Evolutionary conservation across 139 green algal genomes (phyloP).

Genomic region (Chlamydomonas sp.): DNA sequence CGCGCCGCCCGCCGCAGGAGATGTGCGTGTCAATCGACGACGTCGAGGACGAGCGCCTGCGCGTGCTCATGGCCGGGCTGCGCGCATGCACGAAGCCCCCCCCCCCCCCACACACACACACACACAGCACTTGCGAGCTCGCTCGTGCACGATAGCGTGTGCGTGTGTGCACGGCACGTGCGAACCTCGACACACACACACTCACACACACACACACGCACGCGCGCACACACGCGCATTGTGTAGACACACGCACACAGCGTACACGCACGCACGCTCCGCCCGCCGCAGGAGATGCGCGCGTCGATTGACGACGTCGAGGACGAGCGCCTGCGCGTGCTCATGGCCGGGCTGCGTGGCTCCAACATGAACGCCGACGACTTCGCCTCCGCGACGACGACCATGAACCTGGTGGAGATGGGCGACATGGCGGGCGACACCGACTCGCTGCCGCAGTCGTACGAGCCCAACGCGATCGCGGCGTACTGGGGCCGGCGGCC

Average conservation of each 20-base stretch:
- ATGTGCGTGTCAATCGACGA: slow-evolving; percentile 17
- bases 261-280: background rate
- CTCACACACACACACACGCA: background rate
- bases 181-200: background rate
- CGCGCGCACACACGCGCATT: slow-evolving; percentile 1
- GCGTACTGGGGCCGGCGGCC: slow-evolving; percentile 79
- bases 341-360: slow-evolving; percentile 37
- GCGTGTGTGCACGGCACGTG: background rate
- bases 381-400: slow-evolving; percentile 66
- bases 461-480: slow-evolving; percentile 79
- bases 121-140: no score
- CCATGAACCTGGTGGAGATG: slow-evolving; percentile 65
- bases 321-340: slow-evolving; percentile 11
- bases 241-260: background rate
- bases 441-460: slow-evolving; percentile 58
- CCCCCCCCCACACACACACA: no score
- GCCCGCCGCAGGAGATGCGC: slow-evolving; percentile 7
- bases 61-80: slow-evolving; percentile 35
- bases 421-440: background rate
- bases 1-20: no score
- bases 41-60: slow-evolving; percentile 4
- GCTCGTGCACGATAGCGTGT: slow-evolving; percentile 1
- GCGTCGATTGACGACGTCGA: slow-evolving; percentile 18
- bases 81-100: no score
- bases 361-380: slow-evolving; percentile 77